These are phyloP conservation scores for Acer negundo DNA, from an alignment of 345 rosid species.

Conservation along the genomic window DNA sequence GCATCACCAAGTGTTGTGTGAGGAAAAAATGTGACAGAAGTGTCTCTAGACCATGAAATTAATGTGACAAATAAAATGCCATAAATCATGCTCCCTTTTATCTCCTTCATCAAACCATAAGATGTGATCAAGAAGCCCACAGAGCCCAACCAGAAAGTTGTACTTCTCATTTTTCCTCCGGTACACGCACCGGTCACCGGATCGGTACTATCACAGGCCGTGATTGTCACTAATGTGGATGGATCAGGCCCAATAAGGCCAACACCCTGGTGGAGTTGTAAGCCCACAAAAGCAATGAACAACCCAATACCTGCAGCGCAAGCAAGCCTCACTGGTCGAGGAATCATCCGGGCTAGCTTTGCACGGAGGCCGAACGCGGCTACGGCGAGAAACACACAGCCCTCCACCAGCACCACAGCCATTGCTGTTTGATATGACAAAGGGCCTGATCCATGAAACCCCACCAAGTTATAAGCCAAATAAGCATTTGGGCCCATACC, in stretches of 20 bases:
- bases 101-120: constrained; percentile 64
- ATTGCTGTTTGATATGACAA: constrained; percentile 66
- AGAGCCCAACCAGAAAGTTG: constrained; percentile 77
- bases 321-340: constrained; percentile 61
- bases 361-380: constrained; percentile 68
- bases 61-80: constrained; percentile 70
- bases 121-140: constrained; percentile 66
- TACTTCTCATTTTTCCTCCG: constrained; percentile 66
- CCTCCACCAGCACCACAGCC: constrained; percentile 71
- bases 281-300: constrained; percentile 84
- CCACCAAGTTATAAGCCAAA: constrained; percentile 75
- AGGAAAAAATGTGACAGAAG: constrained; percentile 73
- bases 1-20: constrained; percentile 52
- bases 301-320: constrained; percentile 79
- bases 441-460: constrained; percentile 81
- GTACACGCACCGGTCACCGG: constrained; percentile 66
- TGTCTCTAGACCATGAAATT: constrained; percentile 82
- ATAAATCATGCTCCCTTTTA: constrained; percentile 85
- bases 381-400: constrained; percentile 57
- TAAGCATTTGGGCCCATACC: constrained; percentile 93
- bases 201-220: constrained; percentile 55
- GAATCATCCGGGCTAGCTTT: constrained; percentile 64
- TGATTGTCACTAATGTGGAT: constrained; percentile 58
- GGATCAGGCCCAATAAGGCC: constrained; percentile 86
- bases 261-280: constrained; percentile 74